These are phyloP conservation scores for Leptoxyphium fumago DNA, from an alignment of 2,329 filamentous ascomycete species.

Conservation along the genomic window DNA sequence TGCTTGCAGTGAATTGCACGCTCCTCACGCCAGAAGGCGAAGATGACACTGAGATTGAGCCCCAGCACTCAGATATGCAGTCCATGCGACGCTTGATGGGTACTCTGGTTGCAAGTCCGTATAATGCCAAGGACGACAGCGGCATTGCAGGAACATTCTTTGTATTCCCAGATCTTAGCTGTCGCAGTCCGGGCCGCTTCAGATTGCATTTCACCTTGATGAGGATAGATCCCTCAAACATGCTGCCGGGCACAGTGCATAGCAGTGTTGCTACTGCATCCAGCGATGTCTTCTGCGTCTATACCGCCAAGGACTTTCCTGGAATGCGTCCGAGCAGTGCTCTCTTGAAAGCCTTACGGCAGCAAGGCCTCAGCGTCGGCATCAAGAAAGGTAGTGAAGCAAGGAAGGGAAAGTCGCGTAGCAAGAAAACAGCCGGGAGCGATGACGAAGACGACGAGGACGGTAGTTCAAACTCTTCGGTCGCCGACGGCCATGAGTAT, in stretches of 20 bases:
- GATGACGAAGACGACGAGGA: constrained; percentile 26
- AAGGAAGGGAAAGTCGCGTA: constrained; percentile 17
- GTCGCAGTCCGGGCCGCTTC: constrained; percentile 62
- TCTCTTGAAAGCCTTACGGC: constrained; percentile 57
- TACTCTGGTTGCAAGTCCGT: constrained; percentile 60
- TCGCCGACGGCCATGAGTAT: too few species aligned
- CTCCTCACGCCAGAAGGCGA: constrained; percentile 56
- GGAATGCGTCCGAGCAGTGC: constrained; percentile 68
- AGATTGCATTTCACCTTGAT: constrained; percentile 60
- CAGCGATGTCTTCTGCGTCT: constrained; percentile 64
- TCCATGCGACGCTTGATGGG: constrained; percentile 68
- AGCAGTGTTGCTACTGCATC: constrained; percentile 38
- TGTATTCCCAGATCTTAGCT: constrained; percentile 70
- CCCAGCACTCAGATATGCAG: constrained; percentile 38
- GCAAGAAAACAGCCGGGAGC: constrained; percentile 22
- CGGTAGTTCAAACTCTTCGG: constrained; percentile 2
- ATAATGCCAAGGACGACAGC: constrained; percentile 60
- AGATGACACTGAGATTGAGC: constrained; percentile 45
- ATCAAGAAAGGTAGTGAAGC: constrained; percentile 73
- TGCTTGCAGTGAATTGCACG: constrained; percentile 50
- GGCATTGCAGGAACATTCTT: constrained; percentile 68
- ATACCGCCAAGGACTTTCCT: constrained; percentile 73
- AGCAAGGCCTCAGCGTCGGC: constrained; percentile 70
- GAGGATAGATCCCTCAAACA: constrained; percentile 48
- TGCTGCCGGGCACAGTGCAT: constrained; percentile 37